Base-by-base conservation (phyloP, 2,329 filamentous ascomycete genomes). In the Dactylella cylindrospora region DNA sequence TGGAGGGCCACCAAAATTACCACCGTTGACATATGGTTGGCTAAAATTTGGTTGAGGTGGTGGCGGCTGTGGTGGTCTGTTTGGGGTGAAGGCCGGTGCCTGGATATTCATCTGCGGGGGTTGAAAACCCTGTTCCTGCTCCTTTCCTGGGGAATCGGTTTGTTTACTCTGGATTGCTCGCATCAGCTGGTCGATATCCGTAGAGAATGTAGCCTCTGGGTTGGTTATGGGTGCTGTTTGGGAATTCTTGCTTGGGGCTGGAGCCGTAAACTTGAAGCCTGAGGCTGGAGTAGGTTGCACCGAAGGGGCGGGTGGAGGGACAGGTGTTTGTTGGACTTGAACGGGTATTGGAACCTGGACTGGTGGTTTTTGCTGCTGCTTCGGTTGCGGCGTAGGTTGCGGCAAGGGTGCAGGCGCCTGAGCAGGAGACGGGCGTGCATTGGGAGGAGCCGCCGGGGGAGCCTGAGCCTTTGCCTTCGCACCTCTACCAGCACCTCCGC, bases 161-260 rank as follows among this genome's bases (percentile, higher is more conserved):
- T 78, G 73, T 69, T 85, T 86, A 36, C 81, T 76, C 72, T 95
- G 90, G 38, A 96, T 91, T 0, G 85, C 82, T 73, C 85, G 89
- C 89, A 96, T 95, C 33, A 97, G 75, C 33, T 83, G 84, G 71
- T 96, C 90, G 29, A 96, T 84, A 59, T 88, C 82, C 0, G 90
- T 95, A n/a, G 81, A 79, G 71, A 90, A 91, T 61, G 80, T 78
- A 31, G 82, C 74, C n/a, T 80, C 76, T 19, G 75, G 72, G 57
- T 76, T 73, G 57, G 76, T 62, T 32, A 62, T 62, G 17, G 57
- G 57, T 17, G 57, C 57, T 2, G 57, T 54, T 25, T 62, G 57
- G 13, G 57, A 62, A 33, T 62, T 62, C 33, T 62, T 62, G 36
- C 57, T 62, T 4, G 57, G 57, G n/a, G 57, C 50, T 10, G 57